Percentiles rank a stretch among this genome's conserved stretches.
Conservation (phyloP, 768 basidiomycete species). For the Gloeostereum incarnatum region DNA sequence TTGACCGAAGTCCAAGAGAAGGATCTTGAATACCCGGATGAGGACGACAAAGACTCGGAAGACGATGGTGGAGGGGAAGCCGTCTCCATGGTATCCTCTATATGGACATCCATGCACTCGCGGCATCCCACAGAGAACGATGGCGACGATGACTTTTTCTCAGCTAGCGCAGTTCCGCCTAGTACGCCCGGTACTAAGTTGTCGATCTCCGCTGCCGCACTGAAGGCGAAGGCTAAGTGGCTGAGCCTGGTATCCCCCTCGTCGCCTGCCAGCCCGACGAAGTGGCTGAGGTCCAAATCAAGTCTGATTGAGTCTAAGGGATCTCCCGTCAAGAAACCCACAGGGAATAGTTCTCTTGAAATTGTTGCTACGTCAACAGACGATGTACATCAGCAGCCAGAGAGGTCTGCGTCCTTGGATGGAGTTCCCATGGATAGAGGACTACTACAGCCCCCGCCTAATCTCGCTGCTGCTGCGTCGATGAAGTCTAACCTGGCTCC, state of each 20-base stretch:
- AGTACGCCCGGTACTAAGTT: slow-evolving; percentile 24
- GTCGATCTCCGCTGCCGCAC: slow-evolving; percentile 30
- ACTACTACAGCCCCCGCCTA: slow-evolving; percentile 18
- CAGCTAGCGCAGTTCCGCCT: slow-evolving; percentile 14
- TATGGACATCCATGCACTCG: slow-evolving; percentile 37
- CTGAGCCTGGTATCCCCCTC: slow-evolving; percentile 31
- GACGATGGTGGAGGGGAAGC: slow-evolving; percentile 38
- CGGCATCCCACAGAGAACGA: slow-evolving; percentile 22
- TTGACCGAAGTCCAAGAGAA: slow-evolving; percentile 31
- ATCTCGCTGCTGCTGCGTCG: slow-evolving; percentile 20
- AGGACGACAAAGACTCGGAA: slow-evolving; percentile 29
- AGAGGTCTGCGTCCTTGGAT: slow-evolving; percentile 10
- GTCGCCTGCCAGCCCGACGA: slow-evolving; percentile 20
- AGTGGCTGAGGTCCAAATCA: slow-evolving; percentile 20
- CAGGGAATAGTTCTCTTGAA: slow-evolving; percentile 1
- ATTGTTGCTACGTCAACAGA: slow-evolving; percentile 7
- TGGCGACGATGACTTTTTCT: slow-evolving; percentile 33
- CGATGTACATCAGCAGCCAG: slow-evolving; percentile 1
- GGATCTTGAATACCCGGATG: slow-evolving; percentile 20
- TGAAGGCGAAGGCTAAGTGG: slow-evolving; percentile 51
- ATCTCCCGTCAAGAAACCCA: neutral
- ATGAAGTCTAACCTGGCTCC: slow-evolving; percentile 25
- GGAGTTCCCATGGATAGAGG: slow-evolving; percentile 6
- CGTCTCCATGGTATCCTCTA: slow-evolving; percentile 45
- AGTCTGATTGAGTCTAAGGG: slow-evolving; percentile 7